Conservation (phyloP, 1,284 basidiomycete genomes). For the Afroboletus lepidellus region DNA sequence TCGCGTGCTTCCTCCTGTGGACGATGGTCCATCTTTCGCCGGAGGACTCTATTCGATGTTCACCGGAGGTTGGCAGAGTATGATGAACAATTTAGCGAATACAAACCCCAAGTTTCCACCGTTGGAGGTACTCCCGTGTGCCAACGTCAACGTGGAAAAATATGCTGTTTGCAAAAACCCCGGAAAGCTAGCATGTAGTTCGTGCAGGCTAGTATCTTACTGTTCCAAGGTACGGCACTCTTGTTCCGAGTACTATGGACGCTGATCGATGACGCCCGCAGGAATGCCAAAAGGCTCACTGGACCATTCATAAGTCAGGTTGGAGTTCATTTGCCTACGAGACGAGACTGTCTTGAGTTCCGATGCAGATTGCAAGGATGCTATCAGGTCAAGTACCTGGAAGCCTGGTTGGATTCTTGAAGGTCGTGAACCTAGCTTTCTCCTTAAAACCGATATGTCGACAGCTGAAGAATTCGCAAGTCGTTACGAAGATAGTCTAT, state of each 20-base stretch:
- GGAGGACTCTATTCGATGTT: constrained; percentile 9
- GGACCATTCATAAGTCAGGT: constrained; percentile 27
- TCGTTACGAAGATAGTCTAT: constrained; percentile 13
- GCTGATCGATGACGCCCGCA: neutral
- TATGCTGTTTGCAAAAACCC: constrained; percentile 25
- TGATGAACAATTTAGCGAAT: constrained; percentile 10
- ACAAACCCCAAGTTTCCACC: constrained; percentile 17
- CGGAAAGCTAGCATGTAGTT: constrained; percentile 34
- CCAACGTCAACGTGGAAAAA: constrained; percentile 21
- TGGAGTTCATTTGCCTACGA: neutral
- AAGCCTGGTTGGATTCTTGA: constrained; percentile 25
- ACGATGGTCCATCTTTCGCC: constrained; percentile 9
- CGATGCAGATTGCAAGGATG: constrained; percentile 26
- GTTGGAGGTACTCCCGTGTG: constrained; percentile 27
- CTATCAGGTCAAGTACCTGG: constrained; percentile 22
- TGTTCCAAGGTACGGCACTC: constrained; percentile 35
- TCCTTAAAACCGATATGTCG: constrained; percentile 9
- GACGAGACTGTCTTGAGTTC: neutral
- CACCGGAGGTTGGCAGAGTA: constrained; percentile 11
- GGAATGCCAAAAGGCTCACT: constrained; percentile 30
- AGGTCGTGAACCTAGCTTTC: constrained; percentile 22
- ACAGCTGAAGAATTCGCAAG: constrained; percentile 9
- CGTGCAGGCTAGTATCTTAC: constrained; percentile 41
- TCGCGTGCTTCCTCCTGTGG: constrained; percentile 19
- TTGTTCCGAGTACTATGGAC: neutral